Base-by-base conservation (phyloP, 1,284 basidiomycete species). In the Trametes sp. region DNA sequence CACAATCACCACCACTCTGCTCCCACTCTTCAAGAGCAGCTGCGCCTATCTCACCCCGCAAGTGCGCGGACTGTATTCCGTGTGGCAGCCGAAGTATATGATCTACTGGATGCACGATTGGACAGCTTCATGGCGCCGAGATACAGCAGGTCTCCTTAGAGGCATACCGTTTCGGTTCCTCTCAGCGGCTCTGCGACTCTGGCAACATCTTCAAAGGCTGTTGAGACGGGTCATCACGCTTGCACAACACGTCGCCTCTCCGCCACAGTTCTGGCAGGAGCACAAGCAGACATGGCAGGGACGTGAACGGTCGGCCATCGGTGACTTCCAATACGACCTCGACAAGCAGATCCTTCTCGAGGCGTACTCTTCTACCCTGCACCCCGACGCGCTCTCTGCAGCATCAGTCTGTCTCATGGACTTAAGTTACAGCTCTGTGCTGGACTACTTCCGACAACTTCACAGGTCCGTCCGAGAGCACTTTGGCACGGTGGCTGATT, bases 1-100 rank as follows among this genome's bases (percentile, higher is more conserved):
- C 16, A 58, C 51, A 13, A 13, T 59, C 8, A 49, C 10, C 16
- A 51, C 54, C 2, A 48, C 57, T 3, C 7, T 63, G 0, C 21
- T 57, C 8, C 62, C 62, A 3, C 51, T 53, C 24, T n/a, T 53
- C 38, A 7, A n/a, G 11, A 35, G 19, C 14, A 23, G 41, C 35
- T 52, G 31, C 33, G 35, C 44, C 1, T 61, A 61, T 31, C 41
- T 45, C 29, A 36, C 59, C 1, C 59, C 59, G 2, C 54, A 55
- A 21, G 31, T 13, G 9, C 35, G 24, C 51, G 23, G 19, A 4
- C 2, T 53, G 2, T 51, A 21, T 24, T 33, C 31, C 11, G 11
- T 38, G n/a, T 51, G 48, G 48, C 26, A 23, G 16, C 50, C 50
- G 4, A n/a, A 16, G 1, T 24, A 16, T 11, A 5, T 11, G 5